Conservation (phyloP, 768 basidiomycete genomes). For the Tephrocybe sp. region DNA sequence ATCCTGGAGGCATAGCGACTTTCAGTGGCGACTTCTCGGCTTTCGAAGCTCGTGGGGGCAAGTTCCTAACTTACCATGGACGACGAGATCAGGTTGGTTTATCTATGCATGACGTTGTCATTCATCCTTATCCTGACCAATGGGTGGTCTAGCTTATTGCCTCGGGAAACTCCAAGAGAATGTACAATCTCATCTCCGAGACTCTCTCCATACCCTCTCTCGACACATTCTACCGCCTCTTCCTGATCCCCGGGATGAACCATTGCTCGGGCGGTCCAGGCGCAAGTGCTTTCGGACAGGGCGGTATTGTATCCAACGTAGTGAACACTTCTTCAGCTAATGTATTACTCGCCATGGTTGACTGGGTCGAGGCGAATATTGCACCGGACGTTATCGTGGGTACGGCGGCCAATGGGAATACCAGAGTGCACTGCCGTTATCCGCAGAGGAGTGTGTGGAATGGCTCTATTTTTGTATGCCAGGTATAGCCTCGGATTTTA, state of each 20-base stretch:
- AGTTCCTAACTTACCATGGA: slow-evolving; percentile 15
- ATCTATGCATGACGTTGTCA: background rate
- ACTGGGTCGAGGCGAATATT: slow-evolving; percentile 12
- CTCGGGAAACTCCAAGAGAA: slow-evolving; percentile 9
- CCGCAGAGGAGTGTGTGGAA: slow-evolving; percentile 11
- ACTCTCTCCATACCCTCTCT: slow-evolving; percentile 10
- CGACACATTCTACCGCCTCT: slow-evolving; percentile 12
- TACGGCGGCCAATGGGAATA: background rate
- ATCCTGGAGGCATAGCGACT: slow-evolving; percentile 9
- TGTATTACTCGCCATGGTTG: slow-evolving; percentile 10
- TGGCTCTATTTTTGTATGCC: slow-evolving; percentile 3
- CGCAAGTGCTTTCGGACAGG: slow-evolving; percentile 12
- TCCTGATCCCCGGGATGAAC: slow-evolving; percentile 13
- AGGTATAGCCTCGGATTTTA: background rate
- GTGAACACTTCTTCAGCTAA: slow-evolving; percentile 10
- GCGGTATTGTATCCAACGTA: background rate
- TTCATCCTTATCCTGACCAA: too few relatives aligned
- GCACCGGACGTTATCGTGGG: slow-evolving; percentile 12
- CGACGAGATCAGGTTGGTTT: slow-evolving; percentile 10
- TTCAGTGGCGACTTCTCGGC: slow-evolving; percentile 9
- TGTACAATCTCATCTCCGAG: slow-evolving; percentile 9
- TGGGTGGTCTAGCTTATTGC: slow-evolving; percentile 1
- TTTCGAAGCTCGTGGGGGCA: slow-evolving; percentile 11
- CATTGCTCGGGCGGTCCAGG: slow-evolving; percentile 14
- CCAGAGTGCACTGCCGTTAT: slow-evolving; percentile 10